Conservation (phyloP, 208 protist species). For the Novymonas esmeraldas region DNA sequence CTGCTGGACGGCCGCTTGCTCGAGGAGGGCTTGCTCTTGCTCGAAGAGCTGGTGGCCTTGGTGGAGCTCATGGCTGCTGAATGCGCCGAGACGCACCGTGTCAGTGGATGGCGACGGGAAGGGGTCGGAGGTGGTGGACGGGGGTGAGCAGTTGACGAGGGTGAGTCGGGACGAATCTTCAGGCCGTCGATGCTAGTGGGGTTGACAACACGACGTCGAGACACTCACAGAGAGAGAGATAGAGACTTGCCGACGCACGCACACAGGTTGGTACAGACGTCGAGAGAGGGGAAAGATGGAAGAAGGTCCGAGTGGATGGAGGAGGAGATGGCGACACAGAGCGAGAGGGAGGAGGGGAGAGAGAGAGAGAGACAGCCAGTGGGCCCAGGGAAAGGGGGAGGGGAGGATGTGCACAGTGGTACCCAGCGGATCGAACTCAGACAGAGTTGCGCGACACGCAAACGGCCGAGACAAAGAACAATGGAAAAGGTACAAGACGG, state of each 20-base stretch:
- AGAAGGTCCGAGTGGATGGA: no score
- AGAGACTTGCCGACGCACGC: neutral
- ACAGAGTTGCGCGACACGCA: neutral
- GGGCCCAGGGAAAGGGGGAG: neutral
- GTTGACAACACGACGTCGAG: neutral
- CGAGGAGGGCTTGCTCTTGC: slow-evolving; percentile 12
- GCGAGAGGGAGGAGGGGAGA: neutral
- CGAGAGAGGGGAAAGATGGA: neutral
- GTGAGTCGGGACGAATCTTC: neutral
- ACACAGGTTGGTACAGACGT: no score
- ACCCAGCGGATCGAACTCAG: neutral
- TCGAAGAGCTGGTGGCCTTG: slow-evolving; percentile 8
- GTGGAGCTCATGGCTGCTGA: slow-evolving; percentile 1
- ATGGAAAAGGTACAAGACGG: no score
- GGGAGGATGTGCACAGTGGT: neutral
- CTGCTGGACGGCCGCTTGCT: slow-evolving; percentile 18
- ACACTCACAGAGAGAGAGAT: neutral
- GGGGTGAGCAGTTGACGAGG: no score
- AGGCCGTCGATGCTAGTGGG: no score
- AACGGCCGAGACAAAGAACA: neutral
- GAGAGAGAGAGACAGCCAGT: neutral
- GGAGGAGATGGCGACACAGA: neutral
- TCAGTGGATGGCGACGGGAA: neutral
- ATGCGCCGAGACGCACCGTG: neutral
- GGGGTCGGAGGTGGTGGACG: no score